phyloP scores from a whole-genome alignment of 1,139 yeast species.

The Yamadazyma atmosphaerica region DNA sequence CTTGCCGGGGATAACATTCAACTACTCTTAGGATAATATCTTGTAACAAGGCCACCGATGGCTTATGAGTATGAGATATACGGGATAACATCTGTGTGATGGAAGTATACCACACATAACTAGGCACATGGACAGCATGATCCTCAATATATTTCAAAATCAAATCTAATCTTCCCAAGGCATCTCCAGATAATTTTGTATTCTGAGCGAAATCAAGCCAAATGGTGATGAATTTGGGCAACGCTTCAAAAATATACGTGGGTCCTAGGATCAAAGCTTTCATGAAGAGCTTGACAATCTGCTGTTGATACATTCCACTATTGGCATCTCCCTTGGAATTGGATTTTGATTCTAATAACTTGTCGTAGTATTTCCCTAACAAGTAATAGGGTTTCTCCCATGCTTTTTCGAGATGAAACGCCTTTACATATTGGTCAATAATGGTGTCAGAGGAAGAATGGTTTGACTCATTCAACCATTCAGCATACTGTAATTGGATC shows the following conservation, averaged over 20 bases:
- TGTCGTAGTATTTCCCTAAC: constrained; percentile 77
- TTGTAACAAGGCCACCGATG: constrained; percentile 57
- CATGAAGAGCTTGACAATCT: constrained; percentile 64
- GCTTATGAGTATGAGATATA: constrained; percentile 60
- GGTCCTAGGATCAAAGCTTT: constrained; percentile 70
- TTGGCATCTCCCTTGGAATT: constrained; percentile 23
- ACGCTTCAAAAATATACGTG: constrained; percentile 73
- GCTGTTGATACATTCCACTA: constrained; percentile 66
- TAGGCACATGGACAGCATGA: constrained; percentile 51
- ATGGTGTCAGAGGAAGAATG: constrained; percentile 79
- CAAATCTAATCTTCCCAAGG: constrained; percentile 40
- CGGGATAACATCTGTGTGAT: constrained; percentile 85
- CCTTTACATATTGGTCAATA: constrained; percentile 63
- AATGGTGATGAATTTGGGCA: constrained; percentile 85
- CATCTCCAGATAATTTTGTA: constrained; percentile 25
- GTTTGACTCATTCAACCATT: constrained; percentile 87
- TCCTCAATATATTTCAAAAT: constrained; percentile 56
- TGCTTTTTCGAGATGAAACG: constrained; percentile 54
- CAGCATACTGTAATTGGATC: constrained; percentile 74
- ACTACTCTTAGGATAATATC: constrained; percentile 59
- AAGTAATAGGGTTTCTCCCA: constrained; percentile 85
- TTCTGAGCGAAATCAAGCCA: constrained; percentile 83
- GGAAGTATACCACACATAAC: constrained; percentile 78
- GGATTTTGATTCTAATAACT: constrained; percentile 63
- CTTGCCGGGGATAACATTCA: constrained; percentile 72